These are phyloP conservation scores for Corylus americana DNA, from an alignment of 306 rosid genomes.

Conservation along the genomic window DNA sequence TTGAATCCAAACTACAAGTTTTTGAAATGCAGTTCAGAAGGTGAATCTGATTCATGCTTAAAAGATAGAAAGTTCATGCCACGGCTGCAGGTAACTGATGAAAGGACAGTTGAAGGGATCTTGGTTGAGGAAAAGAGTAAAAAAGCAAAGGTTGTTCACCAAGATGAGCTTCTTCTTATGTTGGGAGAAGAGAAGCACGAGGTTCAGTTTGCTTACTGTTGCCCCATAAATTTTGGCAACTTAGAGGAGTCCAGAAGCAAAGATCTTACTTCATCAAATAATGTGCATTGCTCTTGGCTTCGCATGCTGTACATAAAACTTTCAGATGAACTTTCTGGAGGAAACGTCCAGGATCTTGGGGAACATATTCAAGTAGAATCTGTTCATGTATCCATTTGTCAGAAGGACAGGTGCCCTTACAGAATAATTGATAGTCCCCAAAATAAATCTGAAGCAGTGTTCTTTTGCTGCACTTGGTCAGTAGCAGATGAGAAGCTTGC, in stretches of 20 bases:
- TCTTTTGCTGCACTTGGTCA: conserved; percentile 52
- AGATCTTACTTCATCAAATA: background rate
- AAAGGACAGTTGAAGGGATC: conserved; percentile 73
- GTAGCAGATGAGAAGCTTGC: conserved; percentile 52
- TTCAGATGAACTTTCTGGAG: conserved; percentile 33
- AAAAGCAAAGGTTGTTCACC: conserved; percentile 58
- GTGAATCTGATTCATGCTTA: conserved; percentile 21
- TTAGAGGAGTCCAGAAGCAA: conserved; percentile 24
- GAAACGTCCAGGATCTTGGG: conserved; percentile 39
- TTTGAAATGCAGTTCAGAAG: conserved; percentile 40
- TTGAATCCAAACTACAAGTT: conserved; percentile 71
- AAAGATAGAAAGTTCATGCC: conserved; percentile 28
- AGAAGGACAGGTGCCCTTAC: conserved; percentile 43
- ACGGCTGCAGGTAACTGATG: conserved; percentile 56
- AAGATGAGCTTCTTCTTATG: conserved; percentile 63
- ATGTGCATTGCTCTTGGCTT: conserved; percentile 25
- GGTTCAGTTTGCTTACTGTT: conserved; percentile 43
- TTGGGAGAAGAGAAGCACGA: conserved; percentile 59
- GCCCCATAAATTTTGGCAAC: conserved; percentile 33
- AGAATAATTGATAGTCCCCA: conserved; percentile 36
- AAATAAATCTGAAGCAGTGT: conserved; percentile 22
- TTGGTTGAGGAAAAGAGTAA: conserved; percentile 55
- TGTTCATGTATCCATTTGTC: conserved; percentile 41
- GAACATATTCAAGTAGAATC: conserved; percentile 50
- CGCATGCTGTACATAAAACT: conserved; percentile 37